Base-by-base conservation (phyloP, 345 rosid genomes). In the Iberis pinnata region DNA sequence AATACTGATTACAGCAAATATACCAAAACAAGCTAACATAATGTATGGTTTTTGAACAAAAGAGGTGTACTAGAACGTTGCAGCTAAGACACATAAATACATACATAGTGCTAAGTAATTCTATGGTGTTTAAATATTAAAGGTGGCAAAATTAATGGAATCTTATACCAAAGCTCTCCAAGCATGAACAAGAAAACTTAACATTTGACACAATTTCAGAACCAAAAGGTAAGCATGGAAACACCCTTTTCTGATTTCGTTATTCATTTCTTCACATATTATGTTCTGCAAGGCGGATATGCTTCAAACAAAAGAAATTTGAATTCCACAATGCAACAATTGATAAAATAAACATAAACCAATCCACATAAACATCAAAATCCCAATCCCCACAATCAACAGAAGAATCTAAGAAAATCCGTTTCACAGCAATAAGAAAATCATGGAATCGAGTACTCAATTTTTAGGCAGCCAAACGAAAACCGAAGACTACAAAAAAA, bases 401-500 rank as follows among this genome's bases (percentile, higher is more conserved):
- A 18, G 15, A 25, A 54, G 26, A n/a, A 2, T 17, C 0, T 24
- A 16, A n/a, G n/a, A n/a, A n/a, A 0, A 25, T 10, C 7, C n/a
- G n/a, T n/a, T n/a, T n/a, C n/a, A n/a, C n/a, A n/a, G n/a, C n/a
- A n/a, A n/a, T n/a, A n/a, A n/a, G n/a, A n/a, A 51, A 20, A 8
- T 58, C 43, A 26, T 1, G 44, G 18, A 47, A 47, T 2, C 29
- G 19, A 49, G n/a, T 32, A 32, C 14, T 18, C 36, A 24, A 52
- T 43, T 56, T 27, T 56, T 15, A 13, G 26, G 58, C n/a, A 48
- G 43, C 11, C 32, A 43, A 40, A 59, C 18, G 9, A 16, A 53
- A 62, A 17, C 43, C 33, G 18, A 18, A 70, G 37, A 44, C 11
- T 26, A 25, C n/a, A 1, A 51, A 43, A 27, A 27, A 8, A 2